Percentiles rank a stretch among this genome's conserved stretches.
These are phyloP conservation scores for Gomphus bonarii DNA, from an alignment of 1,284 basidiomycete species.

Conservation along the genomic window DNA sequence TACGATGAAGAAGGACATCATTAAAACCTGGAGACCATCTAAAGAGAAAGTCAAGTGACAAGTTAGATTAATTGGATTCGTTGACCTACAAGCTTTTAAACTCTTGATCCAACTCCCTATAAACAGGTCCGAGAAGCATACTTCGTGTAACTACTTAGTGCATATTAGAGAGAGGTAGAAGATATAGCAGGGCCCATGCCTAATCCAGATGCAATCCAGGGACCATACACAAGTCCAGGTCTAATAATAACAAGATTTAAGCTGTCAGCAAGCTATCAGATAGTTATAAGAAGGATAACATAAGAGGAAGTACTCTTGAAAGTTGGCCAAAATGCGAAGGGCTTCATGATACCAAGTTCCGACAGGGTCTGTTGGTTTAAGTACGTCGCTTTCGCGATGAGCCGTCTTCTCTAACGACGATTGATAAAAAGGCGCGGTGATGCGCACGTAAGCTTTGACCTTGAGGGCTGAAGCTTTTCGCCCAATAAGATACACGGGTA, in stretches of 20 bases:
- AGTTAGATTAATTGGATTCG: neutral
- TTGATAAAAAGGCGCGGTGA: slow-evolving; percentile 79
- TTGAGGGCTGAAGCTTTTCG: slow-evolving; percentile 55
- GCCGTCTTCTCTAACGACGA: slow-evolving; percentile 49
- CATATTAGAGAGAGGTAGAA: neutral
- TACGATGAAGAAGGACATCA: neutral
- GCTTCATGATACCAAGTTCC: slow-evolving; percentile 91
- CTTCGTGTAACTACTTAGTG: slow-evolving; percentile 41
- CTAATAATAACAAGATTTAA: slow-evolving; percentile 76
- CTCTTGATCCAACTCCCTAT: slow-evolving; percentile 74
- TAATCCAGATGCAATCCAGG: slow-evolving; percentile 61
- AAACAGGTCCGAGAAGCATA: slow-evolving; percentile 73
- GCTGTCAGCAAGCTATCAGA: slow-evolving; percentile 26
- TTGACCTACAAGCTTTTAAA: slow-evolving; percentile 72
- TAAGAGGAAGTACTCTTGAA: slow-evolving; percentile 41
- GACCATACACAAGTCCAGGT: slow-evolving; percentile 64
- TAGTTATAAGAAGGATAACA: neutral
- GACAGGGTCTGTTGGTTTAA: slow-evolving; percentile 61
- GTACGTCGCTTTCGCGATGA: slow-evolving; percentile 65
- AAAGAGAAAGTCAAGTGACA: slow-evolving; percentile 2
- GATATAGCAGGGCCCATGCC: slow-evolving; percentile 18
- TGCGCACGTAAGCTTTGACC: slow-evolving; percentile 68
- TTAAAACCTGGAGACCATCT: slow-evolving; percentile 2
- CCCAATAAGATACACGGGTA: slow-evolving; percentile 59
- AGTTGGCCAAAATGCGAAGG: slow-evolving; percentile 63